phyloP scores from a whole-genome alignment of 495 filamentous ascomycete species.

The Tetracladium setigerum region DNA sequence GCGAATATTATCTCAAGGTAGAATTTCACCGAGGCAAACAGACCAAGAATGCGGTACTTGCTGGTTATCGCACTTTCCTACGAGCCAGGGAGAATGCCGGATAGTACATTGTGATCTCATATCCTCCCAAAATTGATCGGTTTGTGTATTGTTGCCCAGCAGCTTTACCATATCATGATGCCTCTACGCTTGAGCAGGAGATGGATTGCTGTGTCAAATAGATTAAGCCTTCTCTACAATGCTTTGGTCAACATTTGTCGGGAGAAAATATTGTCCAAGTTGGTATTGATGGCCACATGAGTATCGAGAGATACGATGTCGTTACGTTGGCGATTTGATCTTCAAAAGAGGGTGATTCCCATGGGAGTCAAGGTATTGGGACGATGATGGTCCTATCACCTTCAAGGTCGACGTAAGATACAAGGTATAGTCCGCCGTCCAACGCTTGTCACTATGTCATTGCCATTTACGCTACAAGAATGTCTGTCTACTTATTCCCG shows the following conservation, averaged over 20 bases:
- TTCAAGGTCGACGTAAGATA: no score
- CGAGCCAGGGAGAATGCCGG: no score
- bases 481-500: no score
- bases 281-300: not conserved
- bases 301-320: constrained; percentile 2
- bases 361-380: constrained; percentile 4
- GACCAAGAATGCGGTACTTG: constrained; percentile 1
- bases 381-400: no score
- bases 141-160: not conserved
- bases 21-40: not conserved
- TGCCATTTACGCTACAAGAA: no score
- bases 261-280: constrained; percentile 2
- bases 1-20: constrained; percentile 1
- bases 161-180: not conserved
- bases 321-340: constrained; percentile 2
- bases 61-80: not conserved
- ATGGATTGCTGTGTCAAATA: constrained; percentile 3
- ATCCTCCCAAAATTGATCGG: not conserved
- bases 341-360: constrained; percentile 8
- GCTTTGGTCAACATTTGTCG: constrained; percentile 2
- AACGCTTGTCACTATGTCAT: no score
- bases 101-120: not conserved
- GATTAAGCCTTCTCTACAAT: constrained; percentile 4
- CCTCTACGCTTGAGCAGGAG: not conserved
- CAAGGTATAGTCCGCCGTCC: no score